Evolutionary conservation across 2,329 filamentous ascomycete genomes (phyloP), one percentile per base, ranked within the genome.

Genomic region (Domatiomyces catenatus): DNA sequence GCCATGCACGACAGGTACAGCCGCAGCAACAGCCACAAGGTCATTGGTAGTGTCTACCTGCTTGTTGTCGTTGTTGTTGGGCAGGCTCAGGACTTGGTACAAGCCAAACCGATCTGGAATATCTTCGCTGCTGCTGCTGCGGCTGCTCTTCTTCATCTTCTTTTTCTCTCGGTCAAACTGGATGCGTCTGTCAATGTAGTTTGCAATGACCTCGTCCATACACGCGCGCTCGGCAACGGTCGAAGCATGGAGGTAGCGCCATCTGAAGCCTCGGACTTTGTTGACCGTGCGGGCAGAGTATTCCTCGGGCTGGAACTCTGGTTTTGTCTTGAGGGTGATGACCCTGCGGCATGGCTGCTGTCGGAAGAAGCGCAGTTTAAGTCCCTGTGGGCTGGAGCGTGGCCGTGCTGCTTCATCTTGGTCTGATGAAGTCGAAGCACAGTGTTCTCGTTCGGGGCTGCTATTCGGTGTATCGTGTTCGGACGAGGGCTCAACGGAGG

Each of bases 231-330:
- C 46, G 5, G 52, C 48, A 12, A 59, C 12, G 22, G 53, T 57
- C 12, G 58, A 58, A 5, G 47, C 18, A 10, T 17, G 44, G 4
- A 56, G 44, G 45, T 55, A 56, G 19, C 56, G 56, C 45, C 53
- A 59, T 10, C 32, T 46, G 50, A 59, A 59, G 8, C 58, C 58
- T 42, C 50, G 48, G 19, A 52, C 44, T n/a, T 32, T 36, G 43
- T 51, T 51, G n/a, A 58, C 26, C n/a, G 46, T 48, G 5, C 49
- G 48, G 46, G 50, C 46, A 18, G 52, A 52, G 15, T 54, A 48
- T 7, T 54, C 49, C 3, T 44, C 43, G 8, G 50, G 55, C 36
- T 52, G 44, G 47, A 48, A 55, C 8, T 12, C 24, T n/a, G 45
- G 39, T 5, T 10, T 49, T 10, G 44, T 26, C 26, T 15, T 44